phyloP scores from a whole-genome alignment of 1,139 yeast genomes.

The Blastobotrys capitulatus region DNA sequence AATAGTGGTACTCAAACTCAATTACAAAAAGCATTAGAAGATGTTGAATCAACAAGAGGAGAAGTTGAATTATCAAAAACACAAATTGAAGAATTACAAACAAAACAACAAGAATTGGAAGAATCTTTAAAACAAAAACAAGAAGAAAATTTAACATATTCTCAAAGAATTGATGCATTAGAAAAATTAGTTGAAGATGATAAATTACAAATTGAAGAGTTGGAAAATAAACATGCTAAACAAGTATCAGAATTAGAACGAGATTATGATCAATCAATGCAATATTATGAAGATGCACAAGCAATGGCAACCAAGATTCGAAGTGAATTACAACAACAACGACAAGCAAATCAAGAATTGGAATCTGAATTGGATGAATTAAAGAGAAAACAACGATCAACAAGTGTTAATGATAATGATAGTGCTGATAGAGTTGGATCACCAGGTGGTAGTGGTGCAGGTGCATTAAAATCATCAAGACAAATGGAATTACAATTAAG shows the following conservation, averaged over 20 bases:
- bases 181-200: slow-evolving; percentile 8
- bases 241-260: slow-evolving; percentile 35
- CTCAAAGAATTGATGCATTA: slow-evolving; percentile 15
- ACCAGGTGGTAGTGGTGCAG: slow-evolving; percentile 12
- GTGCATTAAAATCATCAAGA: slow-evolving; percentile 48
- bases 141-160: slow-evolving; percentile 8
- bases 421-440: slow-evolving; percentile 19
- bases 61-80: slow-evolving; percentile 11
- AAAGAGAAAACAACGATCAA: slow-evolving; percentile 36
- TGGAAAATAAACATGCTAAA: slow-evolving; percentile 7
- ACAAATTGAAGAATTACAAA: slow-evolving; percentile 12
- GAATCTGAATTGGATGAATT: slow-evolving; percentile 62
- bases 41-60: slow-evolving; percentile 12
- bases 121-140: not conserved
- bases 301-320: slow-evolving; percentile 71
- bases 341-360: slow-evolving; percentile 50
- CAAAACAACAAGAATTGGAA: slow-evolving; percentile 13
- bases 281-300: slow-evolving; percentile 68
- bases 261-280: slow-evolving; percentile 65
- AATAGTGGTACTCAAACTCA: slow-evolving; percentile 17
- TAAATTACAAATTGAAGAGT: not conserved
- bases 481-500: slow-evolving; percentile 72
- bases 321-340: slow-evolving; percentile 59
- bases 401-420: not conserved
- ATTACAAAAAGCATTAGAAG: slow-evolving; percentile 18